A percentile compares a stretch with the other conserved stretches of the same genome.
Conservation (phyloP, 1,284 basidiomycete genomes). For the Tilletiopsis washingtonensis region DNA sequence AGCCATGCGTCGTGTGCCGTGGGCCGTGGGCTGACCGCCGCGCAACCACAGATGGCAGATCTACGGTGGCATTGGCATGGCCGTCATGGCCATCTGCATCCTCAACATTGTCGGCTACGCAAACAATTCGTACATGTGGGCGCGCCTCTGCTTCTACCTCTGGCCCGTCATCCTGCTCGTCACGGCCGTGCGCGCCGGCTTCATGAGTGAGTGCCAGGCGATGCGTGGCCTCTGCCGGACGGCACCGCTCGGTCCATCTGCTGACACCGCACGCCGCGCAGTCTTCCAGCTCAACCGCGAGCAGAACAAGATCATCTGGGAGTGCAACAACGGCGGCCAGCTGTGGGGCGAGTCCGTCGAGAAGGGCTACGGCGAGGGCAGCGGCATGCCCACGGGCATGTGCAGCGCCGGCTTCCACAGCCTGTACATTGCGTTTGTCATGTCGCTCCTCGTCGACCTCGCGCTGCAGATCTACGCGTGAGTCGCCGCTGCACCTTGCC, state of each 20-base stretch:
- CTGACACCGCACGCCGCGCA: neutral
- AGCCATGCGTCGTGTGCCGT: neutral
- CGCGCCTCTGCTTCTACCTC: conserved; percentile 60
- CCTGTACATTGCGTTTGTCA: conserved; percentile 62
- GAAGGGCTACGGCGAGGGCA: conserved; percentile 49
- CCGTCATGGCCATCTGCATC: conserved; percentile 55
- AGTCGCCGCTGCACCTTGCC: no score
- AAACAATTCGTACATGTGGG: conserved; percentile 66
- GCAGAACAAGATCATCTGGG: conserved; percentile 60
- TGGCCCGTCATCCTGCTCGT: conserved; percentile 67
- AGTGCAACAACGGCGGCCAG: conserved; percentile 63
- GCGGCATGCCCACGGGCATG: conserved; percentile 56
- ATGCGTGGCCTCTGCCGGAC: neutral
- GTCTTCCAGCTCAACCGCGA: conserved; percentile 37
- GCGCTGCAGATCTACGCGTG: conserved; percentile 58
- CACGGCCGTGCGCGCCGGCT: conserved; percentile 59
- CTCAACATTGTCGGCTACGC: conserved; percentile 61
- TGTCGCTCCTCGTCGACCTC: conserved; percentile 60
- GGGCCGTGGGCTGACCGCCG: neutral
- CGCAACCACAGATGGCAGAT: conserved; percentile 51
- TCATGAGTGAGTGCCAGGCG: conserved; percentile 62
- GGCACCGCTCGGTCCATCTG: neutral
- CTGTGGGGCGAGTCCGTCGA: conserved; percentile 57
- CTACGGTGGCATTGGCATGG: conserved; percentile 64
- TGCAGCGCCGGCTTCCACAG: conserved; percentile 61